A percentile compares a stretch with the other conserved stretches of the same genome.
These are phyloP conservation scores for Candida jianshihensis DNA, from an alignment of 805 yeast genomes.

Conservation along the genomic window DNA sequence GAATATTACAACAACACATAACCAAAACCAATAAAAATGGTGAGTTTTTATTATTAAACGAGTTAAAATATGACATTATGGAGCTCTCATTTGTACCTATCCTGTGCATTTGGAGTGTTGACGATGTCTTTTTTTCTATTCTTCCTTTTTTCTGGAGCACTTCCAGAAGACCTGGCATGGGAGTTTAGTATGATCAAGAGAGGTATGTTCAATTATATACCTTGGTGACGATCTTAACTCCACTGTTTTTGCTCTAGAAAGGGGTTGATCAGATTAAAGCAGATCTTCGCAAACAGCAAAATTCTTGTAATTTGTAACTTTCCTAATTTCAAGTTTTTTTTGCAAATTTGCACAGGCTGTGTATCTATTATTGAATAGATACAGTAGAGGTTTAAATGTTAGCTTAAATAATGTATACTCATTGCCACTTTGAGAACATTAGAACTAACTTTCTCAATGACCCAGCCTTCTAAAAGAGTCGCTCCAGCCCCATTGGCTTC, in stretches of 20 bases:
- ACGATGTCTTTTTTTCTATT: constrained; percentile 17
- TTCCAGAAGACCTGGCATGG: too few species aligned
- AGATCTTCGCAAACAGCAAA: not conserved
- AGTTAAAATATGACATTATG: constrained; percentile 17
- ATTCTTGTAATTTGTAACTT: not conserved
- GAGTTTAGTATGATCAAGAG: not conserved
- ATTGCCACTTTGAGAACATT: not conserved
- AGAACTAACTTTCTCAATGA: not conserved
- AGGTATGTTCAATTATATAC: not conserved
- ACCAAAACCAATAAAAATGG: constrained; percentile 4
- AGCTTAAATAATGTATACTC: not conserved
- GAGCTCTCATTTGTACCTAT: constrained; percentile 17
- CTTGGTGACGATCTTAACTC: not conserved
- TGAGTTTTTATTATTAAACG: constrained; percentile 1
- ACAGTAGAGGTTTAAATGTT: constrained; percentile 23
- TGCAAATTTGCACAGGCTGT: constrained; percentile 5
- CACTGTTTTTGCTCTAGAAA: not conserved
- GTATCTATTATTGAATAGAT: not conserved
- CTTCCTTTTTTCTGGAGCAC: not conserved
- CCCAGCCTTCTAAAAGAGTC: constrained; percentile 57
- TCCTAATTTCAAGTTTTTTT: not conserved
- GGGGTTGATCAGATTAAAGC: not conserved
- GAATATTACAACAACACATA: too few species aligned
- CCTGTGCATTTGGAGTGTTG: constrained; percentile 20
- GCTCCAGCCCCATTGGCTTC: constrained; percentile 98